These are phyloP conservation scores for Yarrowia divulgata DNA, from an alignment of 805 yeast species.

Conservation along the genomic window DNA sequence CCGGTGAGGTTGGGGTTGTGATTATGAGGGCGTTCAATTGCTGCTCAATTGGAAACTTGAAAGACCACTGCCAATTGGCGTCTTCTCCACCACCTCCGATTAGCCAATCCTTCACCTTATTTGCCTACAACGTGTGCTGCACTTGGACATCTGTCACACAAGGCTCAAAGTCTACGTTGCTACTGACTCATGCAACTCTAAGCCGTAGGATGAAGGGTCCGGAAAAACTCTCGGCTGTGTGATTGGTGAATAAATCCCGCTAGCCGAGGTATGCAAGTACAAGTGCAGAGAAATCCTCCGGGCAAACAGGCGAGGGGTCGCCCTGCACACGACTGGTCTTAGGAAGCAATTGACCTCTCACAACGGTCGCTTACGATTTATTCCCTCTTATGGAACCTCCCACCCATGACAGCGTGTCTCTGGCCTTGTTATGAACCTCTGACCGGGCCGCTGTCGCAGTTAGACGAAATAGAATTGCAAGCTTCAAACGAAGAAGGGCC, in stretches of 20 bases:
- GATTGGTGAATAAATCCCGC: slow-evolving; percentile 37
- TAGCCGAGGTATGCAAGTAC: slow-evolving; percentile 38
- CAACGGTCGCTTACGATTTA: not conserved
- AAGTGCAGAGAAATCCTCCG: slow-evolving; percentile 26
- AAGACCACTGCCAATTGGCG: no score
- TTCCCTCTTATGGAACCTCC: no score
- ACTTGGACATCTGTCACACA: slow-evolving; percentile 4
- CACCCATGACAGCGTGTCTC: not conserved
- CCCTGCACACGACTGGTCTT: not conserved
- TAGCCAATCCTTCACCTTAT: slow-evolving; percentile 23
- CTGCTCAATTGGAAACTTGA: not conserved
- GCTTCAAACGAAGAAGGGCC: slow-evolving; percentile 5
- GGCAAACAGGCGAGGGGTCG: not conserved
- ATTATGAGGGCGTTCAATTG: not conserved
- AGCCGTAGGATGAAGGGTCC: slow-evolving; percentile 21
- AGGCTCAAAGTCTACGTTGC: slow-evolving; percentile 29
- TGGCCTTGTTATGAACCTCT: not conserved
- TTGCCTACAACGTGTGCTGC: slow-evolving; percentile 28
- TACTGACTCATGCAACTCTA: slow-evolving; percentile 38
- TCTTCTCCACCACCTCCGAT: no score
- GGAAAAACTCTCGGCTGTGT: slow-evolving; percentile 37
- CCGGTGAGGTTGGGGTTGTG: not conserved
- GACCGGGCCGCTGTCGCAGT: slow-evolving; percentile 27
- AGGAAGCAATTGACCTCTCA: not conserved
- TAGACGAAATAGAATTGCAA: not conserved